These are phyloP conservation scores for Leccinum fallax DNA, from an alignment of 1,284 basidiomycete species.

Conservation along the genomic window DNA sequence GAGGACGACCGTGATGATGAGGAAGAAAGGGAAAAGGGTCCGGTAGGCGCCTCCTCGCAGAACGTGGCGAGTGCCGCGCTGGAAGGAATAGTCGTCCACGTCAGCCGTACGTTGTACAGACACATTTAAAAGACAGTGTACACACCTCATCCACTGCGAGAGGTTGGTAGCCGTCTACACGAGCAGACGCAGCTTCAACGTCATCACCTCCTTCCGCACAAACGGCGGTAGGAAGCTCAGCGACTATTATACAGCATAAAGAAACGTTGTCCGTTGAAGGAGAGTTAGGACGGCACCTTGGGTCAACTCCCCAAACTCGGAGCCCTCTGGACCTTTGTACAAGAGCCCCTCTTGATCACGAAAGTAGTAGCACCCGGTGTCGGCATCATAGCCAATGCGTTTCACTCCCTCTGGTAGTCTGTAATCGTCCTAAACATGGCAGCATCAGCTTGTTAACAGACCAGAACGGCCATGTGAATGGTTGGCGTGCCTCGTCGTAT, in stretches of 20 bases:
- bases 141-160: constrained; percentile 57
- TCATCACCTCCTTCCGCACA: constrained; percentile 42
- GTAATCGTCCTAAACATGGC: constrained; percentile 50
- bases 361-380: constrained; percentile 58
- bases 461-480: not conserved
- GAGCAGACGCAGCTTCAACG: constrained; percentile 55
- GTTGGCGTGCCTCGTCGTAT: constrained; percentile 47
- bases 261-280: not conserved
- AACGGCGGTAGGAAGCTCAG: constrained; percentile 23
- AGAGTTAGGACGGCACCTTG: constrained; percentile 39
- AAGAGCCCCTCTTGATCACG: constrained; percentile 47
- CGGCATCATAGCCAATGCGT: constrained; percentile 64
- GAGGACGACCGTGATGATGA: constrained; percentile 64
- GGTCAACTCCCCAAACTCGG: constrained; percentile 56
- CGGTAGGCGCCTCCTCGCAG: constrained; percentile 50
- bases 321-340: constrained; percentile 55
- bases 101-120: constrained; percentile 1
- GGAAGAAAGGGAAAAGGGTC: constrained; percentile 72
- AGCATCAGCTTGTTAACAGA: not conserved
- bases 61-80: constrained; percentile 38
- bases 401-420: constrained; percentile 63
- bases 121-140: constrained; percentile 2
- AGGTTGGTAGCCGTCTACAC: constrained; percentile 57
- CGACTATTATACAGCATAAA: constrained; percentile 21
- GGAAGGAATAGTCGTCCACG: constrained; percentile 20